Evolutionary conservation across 2,329 filamentous ascomycete species (phyloP), one percentile per base, ranked within the genome.

Genomic region (Oidium heveae): DNA sequence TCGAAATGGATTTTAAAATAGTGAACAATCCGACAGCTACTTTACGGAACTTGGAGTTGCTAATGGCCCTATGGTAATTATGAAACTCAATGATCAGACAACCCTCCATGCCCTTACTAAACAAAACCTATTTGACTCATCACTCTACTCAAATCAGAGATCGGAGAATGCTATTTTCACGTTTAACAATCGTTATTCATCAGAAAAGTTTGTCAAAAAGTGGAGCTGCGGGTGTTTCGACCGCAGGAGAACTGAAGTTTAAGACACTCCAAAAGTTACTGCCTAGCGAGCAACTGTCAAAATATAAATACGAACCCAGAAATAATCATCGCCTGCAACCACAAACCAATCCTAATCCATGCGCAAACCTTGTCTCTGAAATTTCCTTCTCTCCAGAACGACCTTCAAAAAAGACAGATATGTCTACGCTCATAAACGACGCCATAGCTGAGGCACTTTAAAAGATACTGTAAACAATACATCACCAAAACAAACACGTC

Each of bases 71-170:
- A 28, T 24, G 28, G 28, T 28, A 22, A 50, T 50, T 50, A 28
- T 24, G 22, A 50, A 28, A 28, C 46, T 33, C 22, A 22, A 50
- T 50, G 46, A 50, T 28, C 46, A 50, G 46, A 28, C 46, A 28
- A 28, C 28, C 24, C 46, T 50, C 46, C 46, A 50, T 28, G 46
- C 46, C 28, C 22, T 50, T 50, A 28, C 46, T 22, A 22, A 50
- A 50, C 46, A 50, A 50, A 50, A 50, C 46, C 46, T 24, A 13
- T 50, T 50, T 50, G 46, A 50, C 28, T 28, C 46, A 50, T 28
- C 46, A 50, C 20, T 33, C n/a, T 50, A 50, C 28, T 50, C 12
- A 22, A 50, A 50, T 28, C 46, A 20, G 20, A 22, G 8, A 12
- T 22, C n/a, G 28, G 28, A 22, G 28, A 50, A 50, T 50, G 2